A percentile compares a stretch with the other conserved stretches of the same genome.
phyloP scores from a whole-genome alignment of 768 basidiomycete species.

The Udeniomyces megalosporus region DNA sequence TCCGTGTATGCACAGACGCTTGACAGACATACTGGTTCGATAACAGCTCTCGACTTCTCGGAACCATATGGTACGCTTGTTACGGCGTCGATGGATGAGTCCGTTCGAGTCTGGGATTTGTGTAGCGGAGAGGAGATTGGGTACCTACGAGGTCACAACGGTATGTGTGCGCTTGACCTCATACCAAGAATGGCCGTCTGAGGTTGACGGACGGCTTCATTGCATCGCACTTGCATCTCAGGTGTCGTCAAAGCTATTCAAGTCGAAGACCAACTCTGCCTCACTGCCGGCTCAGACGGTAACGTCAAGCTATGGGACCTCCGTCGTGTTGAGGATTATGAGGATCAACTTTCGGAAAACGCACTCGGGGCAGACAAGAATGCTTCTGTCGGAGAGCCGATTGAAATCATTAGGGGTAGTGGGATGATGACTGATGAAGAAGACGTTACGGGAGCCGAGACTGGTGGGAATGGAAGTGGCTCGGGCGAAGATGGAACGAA shows the following conservation, averaged over 20 bases:
- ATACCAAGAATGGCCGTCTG: background rate
- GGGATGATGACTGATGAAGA: constrained; percentile 17
- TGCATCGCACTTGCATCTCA: constrained; percentile 3
- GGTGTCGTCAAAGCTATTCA: constrained; percentile 68
- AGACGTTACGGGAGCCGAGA: constrained; percentile 25
- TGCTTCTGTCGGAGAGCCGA: background rate
- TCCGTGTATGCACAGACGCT: constrained; percentile 46
- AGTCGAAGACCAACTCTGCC: constrained; percentile 75
- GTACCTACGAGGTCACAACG: constrained; percentile 61
- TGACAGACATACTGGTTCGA: constrained; percentile 58
- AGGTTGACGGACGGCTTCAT: background rate
- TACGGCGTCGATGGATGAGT: constrained; percentile 68
- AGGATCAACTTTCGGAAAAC: constrained; percentile 28
- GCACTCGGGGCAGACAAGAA: background rate
- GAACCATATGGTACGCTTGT: constrained; percentile 93
- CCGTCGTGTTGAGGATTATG: constrained; percentile 56
- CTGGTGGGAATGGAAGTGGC: constrained; percentile 16
- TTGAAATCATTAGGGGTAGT: background rate
- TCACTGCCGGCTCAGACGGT: constrained; percentile 81
- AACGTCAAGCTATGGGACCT: constrained; percentile 82
- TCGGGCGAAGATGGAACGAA: constrained; percentile 21
- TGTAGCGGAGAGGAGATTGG: constrained; percentile 76
- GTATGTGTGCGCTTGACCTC: constrained; percentile 28
- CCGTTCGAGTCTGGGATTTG: constrained; percentile 88
- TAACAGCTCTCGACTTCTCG: constrained; percentile 81